Base-by-base conservation (phyloP, 2,329 filamentous ascomycete genomes). In the Knoxdaviesia capensis region DNA sequence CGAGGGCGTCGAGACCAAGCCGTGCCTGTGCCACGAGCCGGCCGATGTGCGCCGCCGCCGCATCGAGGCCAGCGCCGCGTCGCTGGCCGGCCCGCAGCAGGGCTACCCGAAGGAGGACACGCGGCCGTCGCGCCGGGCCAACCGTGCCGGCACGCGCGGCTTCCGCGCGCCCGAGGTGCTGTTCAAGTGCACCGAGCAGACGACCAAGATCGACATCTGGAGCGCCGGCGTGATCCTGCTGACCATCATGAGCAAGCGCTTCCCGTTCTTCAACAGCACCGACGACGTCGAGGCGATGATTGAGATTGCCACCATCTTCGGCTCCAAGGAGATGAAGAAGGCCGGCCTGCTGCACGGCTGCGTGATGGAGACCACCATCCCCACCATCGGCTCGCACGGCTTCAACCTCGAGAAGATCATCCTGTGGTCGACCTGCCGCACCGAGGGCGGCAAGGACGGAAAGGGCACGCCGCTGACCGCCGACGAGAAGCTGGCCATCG, bases 261-360 rank as follows among this genome's bases (percentile, higher is more conserved):
- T 98, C 52, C 90, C 90, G 1, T 98, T 98, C 61, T 98, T 98
- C 68, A 94, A 98, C 61, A 93, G 84, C 38, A 80, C 86, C n/a
- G 90, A 98, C 56, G 90, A 98, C 52, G 81, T 98, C 39, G 90
- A 98, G 54, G 90, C 90, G 41, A 80, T 94, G 71, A 88, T 98
- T 50, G 90, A 98, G 59, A 92, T 98, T 49, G 83, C 87, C 34
- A 93, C 85, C 45, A 93, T 98, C 46, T 94, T 96, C 56, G 90
- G 90, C 40, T 69, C 70, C 36, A 77, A 73, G 54, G 76, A 78
- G 45, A 96, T 98, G 88, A 82, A 80, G 54, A 66, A 73, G 33
- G 82, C 80, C 3, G 85, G 84, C 1, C 65, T 85, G 11, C 65
- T 94, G 41, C 90, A 98, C 54, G 90, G 90, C 1, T 83, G 87